Conservation (phyloP, 78 protist species). For the Andalucia godoyi region DNA sequence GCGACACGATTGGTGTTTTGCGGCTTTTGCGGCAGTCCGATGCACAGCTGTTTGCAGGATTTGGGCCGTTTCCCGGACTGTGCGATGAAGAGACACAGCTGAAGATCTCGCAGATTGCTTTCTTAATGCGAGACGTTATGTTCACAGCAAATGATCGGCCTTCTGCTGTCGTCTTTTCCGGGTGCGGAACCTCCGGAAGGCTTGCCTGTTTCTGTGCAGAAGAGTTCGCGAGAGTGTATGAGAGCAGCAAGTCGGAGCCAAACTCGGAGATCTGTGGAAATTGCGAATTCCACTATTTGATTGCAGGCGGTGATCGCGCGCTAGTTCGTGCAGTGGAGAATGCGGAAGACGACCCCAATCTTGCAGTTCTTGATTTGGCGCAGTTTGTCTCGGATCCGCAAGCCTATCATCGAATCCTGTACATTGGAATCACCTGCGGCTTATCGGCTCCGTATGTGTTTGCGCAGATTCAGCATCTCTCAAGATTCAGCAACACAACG, state of each 20-base stretch:
- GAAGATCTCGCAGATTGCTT: neutral
- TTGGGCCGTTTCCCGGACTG: neutral
- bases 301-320: constrained; percentile 73
- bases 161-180: constrained; percentile 7
- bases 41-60: neutral
- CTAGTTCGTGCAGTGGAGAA: constrained; percentile 47
- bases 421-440: constrained; percentile 78
- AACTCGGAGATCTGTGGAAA: no score
- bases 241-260: no score
- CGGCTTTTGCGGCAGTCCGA: neutral
- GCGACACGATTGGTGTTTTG: neutral
- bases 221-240: neutral
- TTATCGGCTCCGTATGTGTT: constrained; percentile 71
- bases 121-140: neutral
- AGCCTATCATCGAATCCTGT: neutral
- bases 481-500: neutral
- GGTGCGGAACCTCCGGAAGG: constrained; percentile 65
- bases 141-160: neutral
- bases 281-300: constrained; percentile 36
- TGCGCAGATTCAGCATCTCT: constrained; percentile 2
- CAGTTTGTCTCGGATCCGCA: neutral
- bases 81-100: neutral
- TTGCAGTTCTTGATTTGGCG: constrained; percentile 28
- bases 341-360: constrained; percentile 49
- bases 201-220: constrained; percentile 39